These are phyloP conservation scores for Diaporthe destruens DNA, from an alignment of 2,329 filamentous ascomycete genomes.

Conservation along the genomic window DNA sequence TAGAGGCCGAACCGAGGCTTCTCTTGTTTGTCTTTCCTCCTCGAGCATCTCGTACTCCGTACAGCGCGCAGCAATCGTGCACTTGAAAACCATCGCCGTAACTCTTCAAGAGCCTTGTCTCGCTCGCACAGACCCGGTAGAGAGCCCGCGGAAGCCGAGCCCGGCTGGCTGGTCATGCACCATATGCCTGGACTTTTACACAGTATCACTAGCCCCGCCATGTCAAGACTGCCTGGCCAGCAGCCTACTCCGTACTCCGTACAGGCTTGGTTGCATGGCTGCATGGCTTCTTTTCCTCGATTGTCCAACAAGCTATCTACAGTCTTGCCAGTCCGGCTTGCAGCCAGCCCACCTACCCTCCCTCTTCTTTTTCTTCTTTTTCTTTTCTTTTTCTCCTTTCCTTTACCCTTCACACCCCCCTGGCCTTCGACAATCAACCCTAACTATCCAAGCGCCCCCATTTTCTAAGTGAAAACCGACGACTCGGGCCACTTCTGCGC, in stretches of 20 bases:
- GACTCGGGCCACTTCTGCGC: constrained; percentile 64
- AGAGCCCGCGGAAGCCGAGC: constrained; percentile 13
- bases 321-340: background rate
- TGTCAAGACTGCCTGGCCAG: too few relatives aligned
- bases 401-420: background rate
- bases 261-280: background rate
- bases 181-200: too few relatives aligned
- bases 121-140: background rate
- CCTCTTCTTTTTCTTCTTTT: background rate
- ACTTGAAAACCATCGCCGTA: too few relatives aligned
- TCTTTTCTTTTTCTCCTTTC: too few relatives aligned
- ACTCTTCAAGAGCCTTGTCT: background rate
- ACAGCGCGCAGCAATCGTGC: too few relatives aligned
- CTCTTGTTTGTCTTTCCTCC: too few relatives aligned
- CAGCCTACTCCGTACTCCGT: too few relatives aligned
- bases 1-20: too few relatives aligned
- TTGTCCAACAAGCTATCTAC: background rate
- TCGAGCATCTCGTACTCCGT: too few relatives aligned
- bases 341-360: background rate
- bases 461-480: constrained; percentile 56
- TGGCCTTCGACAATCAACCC: too few relatives aligned
- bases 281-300: background rate
- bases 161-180: background rate
- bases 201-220: too few relatives aligned
- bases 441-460: background rate